phyloP scores from a whole-genome alignment of 108 stramenopile genomes.

The Skeletonema costatum region DNA sequence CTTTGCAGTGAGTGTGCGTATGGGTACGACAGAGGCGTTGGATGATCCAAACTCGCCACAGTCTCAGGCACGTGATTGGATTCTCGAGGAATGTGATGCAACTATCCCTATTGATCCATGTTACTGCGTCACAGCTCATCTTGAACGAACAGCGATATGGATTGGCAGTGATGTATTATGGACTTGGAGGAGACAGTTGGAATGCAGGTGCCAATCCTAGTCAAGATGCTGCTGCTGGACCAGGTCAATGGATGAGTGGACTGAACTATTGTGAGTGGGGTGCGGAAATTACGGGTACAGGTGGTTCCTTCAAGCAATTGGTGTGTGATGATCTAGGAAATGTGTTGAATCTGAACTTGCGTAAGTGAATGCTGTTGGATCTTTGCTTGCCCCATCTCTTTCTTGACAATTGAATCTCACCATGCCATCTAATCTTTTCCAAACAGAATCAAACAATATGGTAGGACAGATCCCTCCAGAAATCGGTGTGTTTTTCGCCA shows the following conservation, averaged over 20 bases:
- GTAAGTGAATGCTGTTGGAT: slow-evolving; percentile 21
- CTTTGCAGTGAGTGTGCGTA: slow-evolving; percentile 20
- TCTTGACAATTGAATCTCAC: neutral
- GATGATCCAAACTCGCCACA: slow-evolving; percentile 43
- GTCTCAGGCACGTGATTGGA: slow-evolving; percentile 39
- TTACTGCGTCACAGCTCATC: slow-evolving; percentile 19
- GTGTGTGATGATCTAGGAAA: slow-evolving; percentile 52
- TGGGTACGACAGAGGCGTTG: slow-evolving; percentile 27
- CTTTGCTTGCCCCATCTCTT: neutral
- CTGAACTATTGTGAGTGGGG: slow-evolving; percentile 52
- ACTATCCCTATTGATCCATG: slow-evolving; percentile 40
- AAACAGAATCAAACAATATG: slow-evolving; percentile 57
- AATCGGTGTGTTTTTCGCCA: slow-evolving; percentile 47
- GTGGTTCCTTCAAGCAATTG: slow-evolving; percentile 30
- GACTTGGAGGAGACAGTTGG: slow-evolving; percentile 70
- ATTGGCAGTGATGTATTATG: slow-evolving; percentile 76
- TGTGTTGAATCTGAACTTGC: slow-evolving; percentile 48
- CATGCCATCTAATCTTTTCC: neutral
- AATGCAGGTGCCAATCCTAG: slow-evolving; percentile 49
- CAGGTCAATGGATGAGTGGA: slow-evolving; percentile 38
- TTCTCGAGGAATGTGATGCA: slow-evolving; percentile 39
- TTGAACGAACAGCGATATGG: slow-evolving; percentile 73
- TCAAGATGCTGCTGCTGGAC: slow-evolving; percentile 14
- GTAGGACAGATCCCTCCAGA: slow-evolving; percentile 60
- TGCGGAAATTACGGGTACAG: slow-evolving; percentile 5